Evolutionary conservation across 805 yeast genomes (phyloP).

Genomic region (Lipomyces sp.): DNA sequence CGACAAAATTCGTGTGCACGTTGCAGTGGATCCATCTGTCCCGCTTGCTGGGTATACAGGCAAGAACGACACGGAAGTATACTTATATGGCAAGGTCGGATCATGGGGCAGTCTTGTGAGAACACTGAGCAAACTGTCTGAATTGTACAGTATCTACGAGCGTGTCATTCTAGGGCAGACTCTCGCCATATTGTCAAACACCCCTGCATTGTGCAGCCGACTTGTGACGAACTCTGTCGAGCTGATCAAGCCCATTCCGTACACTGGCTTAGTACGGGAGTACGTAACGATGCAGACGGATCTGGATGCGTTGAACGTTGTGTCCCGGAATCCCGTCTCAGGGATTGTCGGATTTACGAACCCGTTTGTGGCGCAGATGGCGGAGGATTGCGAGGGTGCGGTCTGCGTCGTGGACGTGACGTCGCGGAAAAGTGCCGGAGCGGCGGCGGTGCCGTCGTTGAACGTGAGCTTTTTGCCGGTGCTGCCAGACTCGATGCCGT

Average conservation of each 20-base stretch:
- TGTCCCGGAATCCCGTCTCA: constrained; percentile 19
- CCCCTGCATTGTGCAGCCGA: constrained; percentile 22
- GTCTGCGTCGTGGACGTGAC: constrained; percentile 11
- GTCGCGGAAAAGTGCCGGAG: background rate
- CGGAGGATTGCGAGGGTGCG: constrained; percentile 8
- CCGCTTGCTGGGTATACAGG: constrained; percentile 17
- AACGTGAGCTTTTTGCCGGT: constrained; percentile 22
- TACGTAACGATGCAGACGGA: constrained; percentile 26
- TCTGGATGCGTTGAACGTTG: constrained; percentile 9
- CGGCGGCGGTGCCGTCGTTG: constrained; percentile 12
- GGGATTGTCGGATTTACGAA: constrained; percentile 26
- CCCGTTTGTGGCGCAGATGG: constrained; percentile 23
- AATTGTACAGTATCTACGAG: constrained; percentile 18
- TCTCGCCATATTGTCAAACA: constrained; percentile 15
- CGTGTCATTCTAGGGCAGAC: constrained; percentile 17
- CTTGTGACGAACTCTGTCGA: constrained; percentile 21
- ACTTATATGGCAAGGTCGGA: constrained; percentile 15
- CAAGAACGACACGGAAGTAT: constrained; percentile 3
- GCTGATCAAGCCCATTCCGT: constrained; percentile 26
- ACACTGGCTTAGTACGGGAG: constrained; percentile 23
- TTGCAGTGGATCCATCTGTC: constrained; percentile 12
- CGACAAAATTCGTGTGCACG: constrained; percentile 13
- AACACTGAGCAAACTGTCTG: constrained; percentile 9
- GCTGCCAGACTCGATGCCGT: constrained; percentile 22
- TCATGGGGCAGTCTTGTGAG: constrained; percentile 20